Conservation (phyloP, 768 basidiomycete genomes). For the Cystofilobasidium macerans region DNA sequence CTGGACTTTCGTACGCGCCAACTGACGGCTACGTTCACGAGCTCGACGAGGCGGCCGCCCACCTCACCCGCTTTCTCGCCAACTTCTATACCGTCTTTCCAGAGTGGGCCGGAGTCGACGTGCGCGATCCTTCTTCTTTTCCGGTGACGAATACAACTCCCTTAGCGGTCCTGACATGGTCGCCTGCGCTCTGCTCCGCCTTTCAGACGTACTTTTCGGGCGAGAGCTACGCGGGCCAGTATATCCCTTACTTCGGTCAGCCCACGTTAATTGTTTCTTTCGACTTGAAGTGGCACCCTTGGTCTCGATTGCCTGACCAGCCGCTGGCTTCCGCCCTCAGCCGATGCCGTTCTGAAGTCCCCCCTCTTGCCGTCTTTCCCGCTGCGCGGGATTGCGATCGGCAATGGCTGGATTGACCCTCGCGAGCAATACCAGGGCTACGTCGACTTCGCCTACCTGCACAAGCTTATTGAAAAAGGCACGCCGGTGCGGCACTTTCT, state of each 20-base stretch:
- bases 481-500: conserved; percentile 47
- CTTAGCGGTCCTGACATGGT: neutral
- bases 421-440: conserved; percentile 79
- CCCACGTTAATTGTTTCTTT: conserved; percentile 22
- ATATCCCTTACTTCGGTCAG: conserved; percentile 86
- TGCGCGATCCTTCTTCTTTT: conserved; percentile 41
- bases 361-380: conserved; percentile 50
- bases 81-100: conserved; percentile 90
- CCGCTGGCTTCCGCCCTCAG: conserved; percentile 40
- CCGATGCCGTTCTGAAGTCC: conserved; percentile 57
- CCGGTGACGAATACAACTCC: neutral
- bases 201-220: conserved; percentile 87
- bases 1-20: conserved; percentile 80
- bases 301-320: conserved; percentile 43
- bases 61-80: conserved; percentile 69
- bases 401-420: conserved; percentile 96
- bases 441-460: conserved; percentile 69
- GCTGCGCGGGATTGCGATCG: conserved; percentile 74
- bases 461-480: conserved; percentile 62
- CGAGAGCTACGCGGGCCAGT: conserved; percentile 95
- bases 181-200: conserved; percentile 1
- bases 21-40: conserved; percentile 77
- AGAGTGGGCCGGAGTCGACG: conserved; percentile 69
- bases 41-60: conserved; percentile 57
- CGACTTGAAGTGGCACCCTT: neutral